Conservation (phyloP, 108 stramenopile genomes). For the Pseudonitzschia multiseries region DNA sequence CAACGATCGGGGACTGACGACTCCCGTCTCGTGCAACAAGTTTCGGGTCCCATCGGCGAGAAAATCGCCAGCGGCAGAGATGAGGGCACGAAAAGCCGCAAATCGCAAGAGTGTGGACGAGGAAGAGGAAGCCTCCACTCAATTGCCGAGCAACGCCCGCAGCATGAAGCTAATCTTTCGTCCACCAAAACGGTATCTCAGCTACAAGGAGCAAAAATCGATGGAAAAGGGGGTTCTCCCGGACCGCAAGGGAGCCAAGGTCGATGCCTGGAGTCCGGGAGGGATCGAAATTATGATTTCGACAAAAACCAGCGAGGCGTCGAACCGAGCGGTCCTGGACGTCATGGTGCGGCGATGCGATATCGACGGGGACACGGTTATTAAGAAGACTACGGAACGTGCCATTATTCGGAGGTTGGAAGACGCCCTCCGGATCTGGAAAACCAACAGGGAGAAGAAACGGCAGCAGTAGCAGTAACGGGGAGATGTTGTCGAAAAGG, state of each 20-base stretch:
- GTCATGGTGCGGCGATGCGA: constrained; percentile 8
- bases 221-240: constrained; percentile 31
- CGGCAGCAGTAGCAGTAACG: not conserved
- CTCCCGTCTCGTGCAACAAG: constrained; percentile 3
- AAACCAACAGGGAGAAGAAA: not conserved
- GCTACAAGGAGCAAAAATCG: constrained; percentile 25
- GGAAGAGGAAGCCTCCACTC: too few species aligned
- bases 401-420: constrained; percentile 19
- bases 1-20: constrained; percentile 9
- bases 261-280: constrained; percentile 31
- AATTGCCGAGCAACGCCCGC: not conserved
- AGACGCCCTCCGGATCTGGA: constrained; percentile 21
- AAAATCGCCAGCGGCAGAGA: too few species aligned
- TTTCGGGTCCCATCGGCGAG: not conserved
- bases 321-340: not conserved
- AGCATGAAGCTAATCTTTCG: constrained; percentile 26
- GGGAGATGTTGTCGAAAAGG: too few species aligned
- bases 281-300: constrained; percentile 26
- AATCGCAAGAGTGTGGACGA: too few species aligned
- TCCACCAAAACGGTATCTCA: constrained; percentile 28
- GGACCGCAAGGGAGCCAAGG: constrained; percentile 26
- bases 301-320: constrained; percentile 38
- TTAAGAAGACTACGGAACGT: constrained; percentile 14
- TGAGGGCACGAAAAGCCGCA: too few species aligned
- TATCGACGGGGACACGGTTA: constrained; percentile 21